Evolutionary conservation across 2,329 filamentous ascomycete genomes (phyloP).

Genomic region (Diaporthe capsici): DNA sequence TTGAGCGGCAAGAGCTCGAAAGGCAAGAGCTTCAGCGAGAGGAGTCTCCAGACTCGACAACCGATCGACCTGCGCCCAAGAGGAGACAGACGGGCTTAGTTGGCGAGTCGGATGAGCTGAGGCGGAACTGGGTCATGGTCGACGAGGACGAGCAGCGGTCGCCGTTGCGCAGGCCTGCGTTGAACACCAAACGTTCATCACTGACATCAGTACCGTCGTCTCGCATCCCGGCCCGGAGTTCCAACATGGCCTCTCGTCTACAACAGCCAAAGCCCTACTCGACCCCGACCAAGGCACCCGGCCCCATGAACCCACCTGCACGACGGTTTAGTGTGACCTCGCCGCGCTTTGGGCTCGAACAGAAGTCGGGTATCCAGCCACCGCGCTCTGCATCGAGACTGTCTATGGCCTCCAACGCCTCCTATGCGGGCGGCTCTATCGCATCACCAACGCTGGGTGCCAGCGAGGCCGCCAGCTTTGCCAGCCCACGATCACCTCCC

Average conservation of each 20-base stretch:
- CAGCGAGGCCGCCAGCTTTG: conserved; percentile 67
- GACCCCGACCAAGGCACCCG: conserved; percentile 21
- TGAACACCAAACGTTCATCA: conserved; percentile 39
- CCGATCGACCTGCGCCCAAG: conserved; percentile 63
- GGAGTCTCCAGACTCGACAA: conserved; percentile 56
- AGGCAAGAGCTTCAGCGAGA: conserved; percentile 41
- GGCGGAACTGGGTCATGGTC: conserved; percentile 81
- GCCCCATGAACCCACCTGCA: conserved; percentile 3
- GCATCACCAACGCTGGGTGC: conserved; percentile 59
- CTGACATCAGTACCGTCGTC: conserved; percentile 18
- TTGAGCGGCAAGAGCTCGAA: conserved; percentile 17
- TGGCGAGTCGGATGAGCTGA: conserved; percentile 68
- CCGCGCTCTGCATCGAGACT: conserved; percentile 56
- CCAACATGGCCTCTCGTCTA: conserved; percentile 31
- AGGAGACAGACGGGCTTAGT: conserved; percentile 61
- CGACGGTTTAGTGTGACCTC: conserved; percentile 34
- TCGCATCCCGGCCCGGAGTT: conserved; percentile 34
- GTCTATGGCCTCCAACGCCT: conserved; percentile 49
- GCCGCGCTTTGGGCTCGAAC: conserved; percentile 38
- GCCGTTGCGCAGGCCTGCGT: conserved; percentile 38
- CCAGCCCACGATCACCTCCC: conserved; percentile 60
- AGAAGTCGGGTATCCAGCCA: conserved; percentile 51
- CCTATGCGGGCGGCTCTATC: conserved; percentile 48
- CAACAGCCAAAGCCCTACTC: conserved; percentile 34
- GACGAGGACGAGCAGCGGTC: conserved; percentile 48